Evolutionary conservation across 768 basidiomycete species (phyloP), one percentile per base, ranked within the genome.

Genomic region (Dacryopinax primogenitus): DNA sequence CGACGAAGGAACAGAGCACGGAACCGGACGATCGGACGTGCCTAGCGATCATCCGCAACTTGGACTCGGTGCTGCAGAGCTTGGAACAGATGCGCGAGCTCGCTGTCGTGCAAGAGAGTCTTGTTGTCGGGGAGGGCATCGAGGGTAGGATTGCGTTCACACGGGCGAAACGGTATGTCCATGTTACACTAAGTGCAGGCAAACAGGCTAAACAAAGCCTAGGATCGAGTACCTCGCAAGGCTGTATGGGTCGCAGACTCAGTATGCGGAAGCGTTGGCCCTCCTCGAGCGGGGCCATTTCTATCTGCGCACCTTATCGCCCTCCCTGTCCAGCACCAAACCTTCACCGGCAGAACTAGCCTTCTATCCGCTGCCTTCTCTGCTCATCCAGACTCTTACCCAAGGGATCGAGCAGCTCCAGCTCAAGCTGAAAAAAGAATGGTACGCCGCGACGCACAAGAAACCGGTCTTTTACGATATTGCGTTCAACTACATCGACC

Each of bases 401-500:
- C 68, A 69, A 3, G 73, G 74, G 1, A 75, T 90, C 66, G 69
- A 77, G 1, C 69, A 75, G 0, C 82, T 84, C 65, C 78, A 79
- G 45, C 69, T 78, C 6, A 74, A 76, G 12, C 79, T 82, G 74
- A 90, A 90, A 72, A 82, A 81, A 35, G 86, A 86, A 47, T 92
- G 90, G 90, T 88, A 88, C 69, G 79, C 83, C 62, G 79, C 80
- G 70, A 74, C 78, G 37, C 78, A 85, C 71, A 85, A 86, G 77
- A 95, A 95, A 72, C 90, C 91, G 16, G 71, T 92, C 39, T 96
- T 97, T 78, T 96, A 94, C 76, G 90, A 96, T 73, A 88, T 92
- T 67, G 93, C 92, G 18, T 84, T 93, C 70, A 96, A 95, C 75
- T 96, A 95, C 72, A 86, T 91, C 64, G 84, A 88, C 68, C 75